Evolutionary conservation across 768 basidiomycete genomes (phyloP), one percentile per base, ranked within the genome.

Genomic region (Pisolithus sp.): DNA sequence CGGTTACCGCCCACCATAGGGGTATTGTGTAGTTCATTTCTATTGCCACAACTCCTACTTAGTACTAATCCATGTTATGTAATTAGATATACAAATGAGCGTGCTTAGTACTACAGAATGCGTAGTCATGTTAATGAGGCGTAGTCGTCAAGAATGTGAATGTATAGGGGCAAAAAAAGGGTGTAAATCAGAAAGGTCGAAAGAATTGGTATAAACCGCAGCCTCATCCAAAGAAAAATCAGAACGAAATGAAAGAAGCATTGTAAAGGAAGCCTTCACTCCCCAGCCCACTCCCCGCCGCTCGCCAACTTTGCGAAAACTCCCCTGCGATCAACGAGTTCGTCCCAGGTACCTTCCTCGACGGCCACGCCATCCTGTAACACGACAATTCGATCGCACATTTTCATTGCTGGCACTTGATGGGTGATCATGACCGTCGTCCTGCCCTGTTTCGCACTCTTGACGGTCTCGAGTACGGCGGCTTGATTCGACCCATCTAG

Each of bases 371-470:
- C 95, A n/a, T 83, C 82, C 17, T 83, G 75, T 5, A 97, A 67
- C 40, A 95, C 85, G 18, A 96, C 57, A 31, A 97, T 82, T 31
- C 91, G 77, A 67, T 97, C 93, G 69, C 95, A 97, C 80, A 88
- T 82, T 64, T 75, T 76, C 94, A 97, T 98, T 28, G 91, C 83
- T 41, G 82, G 79, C 28, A 92, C 66, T 67, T 95, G 95, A 71
- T 98, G 95, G 12, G 94, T 97, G 58, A 97, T 83, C 78, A 97
- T 86, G 57, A 97, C 68, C 51, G 90, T 93, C 56, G 93, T 95
- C 50, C 84, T 73, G 20, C 82, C 81, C n/a, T 75, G 67, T 71
- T 80, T 82, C 51, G 82, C 82, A 26, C 69, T 62, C 52, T 72
- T 71, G 46, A 94, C 82, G 7, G 90, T 85, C 50, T 90, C 83